Conservation (phyloP, 2,329 filamentous ascomycete genomes). For the Verticillium nonalfalfae region DNA sequence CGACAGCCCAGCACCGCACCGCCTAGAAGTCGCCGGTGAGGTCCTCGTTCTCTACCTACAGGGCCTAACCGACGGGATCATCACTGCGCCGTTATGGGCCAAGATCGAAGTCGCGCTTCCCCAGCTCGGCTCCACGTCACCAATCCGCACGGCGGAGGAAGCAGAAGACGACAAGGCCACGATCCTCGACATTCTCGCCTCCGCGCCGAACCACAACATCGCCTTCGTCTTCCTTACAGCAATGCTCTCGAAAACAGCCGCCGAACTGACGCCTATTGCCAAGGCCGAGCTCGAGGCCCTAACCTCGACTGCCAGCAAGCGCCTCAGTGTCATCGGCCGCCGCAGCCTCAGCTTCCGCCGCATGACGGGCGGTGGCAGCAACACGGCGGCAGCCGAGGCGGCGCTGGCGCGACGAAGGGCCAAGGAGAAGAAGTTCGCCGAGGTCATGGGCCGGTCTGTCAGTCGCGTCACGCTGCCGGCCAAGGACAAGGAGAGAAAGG, state of each 20-base stretch:
- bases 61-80: constrained; percentile 72
- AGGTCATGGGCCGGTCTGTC: constrained; percentile 57
- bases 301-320: constrained; percentile 12
- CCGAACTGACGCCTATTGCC: constrained; percentile 38
- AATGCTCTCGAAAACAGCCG: constrained; percentile 54
- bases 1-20: constrained; percentile 56
- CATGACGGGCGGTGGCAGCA: not conserved
- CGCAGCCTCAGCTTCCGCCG: constrained; percentile 41
- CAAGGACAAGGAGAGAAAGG: constrained; percentile 49
- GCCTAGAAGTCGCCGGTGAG: constrained; percentile 69
- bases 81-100: constrained; percentile 65
- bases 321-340: constrained; percentile 21
- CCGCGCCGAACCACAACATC: constrained; percentile 74
- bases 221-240: constrained; percentile 82
- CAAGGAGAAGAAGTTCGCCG: constrained; percentile 56
- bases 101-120: constrained; percentile 55
- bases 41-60: constrained; percentile 68
- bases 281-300: constrained; percentile 29
- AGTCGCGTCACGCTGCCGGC: constrained; percentile 40
- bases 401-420: constrained; percentile 43
- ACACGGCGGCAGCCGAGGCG: constrained; percentile 12
- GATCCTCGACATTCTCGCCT: constrained; percentile 68
- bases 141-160: not conserved
- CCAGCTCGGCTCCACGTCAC: constrained; percentile 26
- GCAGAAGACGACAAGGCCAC: constrained; percentile 39